A percentile compares a stretch with the other conserved stretches of the same genome.
phyloP scores from a whole-genome alignment of 495 filamentous ascomycete species.

The Astrothelium subdiscretum region DNA sequence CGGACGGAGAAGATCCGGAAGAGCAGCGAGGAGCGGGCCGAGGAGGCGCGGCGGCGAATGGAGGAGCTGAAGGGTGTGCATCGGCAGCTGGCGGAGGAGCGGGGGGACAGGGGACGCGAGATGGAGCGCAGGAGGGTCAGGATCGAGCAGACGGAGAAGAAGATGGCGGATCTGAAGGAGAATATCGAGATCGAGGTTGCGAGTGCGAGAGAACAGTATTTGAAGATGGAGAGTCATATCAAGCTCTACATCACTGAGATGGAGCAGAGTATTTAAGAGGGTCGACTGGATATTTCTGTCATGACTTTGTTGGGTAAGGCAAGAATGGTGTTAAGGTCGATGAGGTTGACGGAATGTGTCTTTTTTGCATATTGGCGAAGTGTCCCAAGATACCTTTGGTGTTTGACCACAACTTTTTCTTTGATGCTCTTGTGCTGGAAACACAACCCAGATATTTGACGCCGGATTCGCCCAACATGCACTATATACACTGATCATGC shows the following conservation, averaged over 20 bases:
- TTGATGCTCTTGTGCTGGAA: background rate
- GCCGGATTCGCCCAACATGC: background rate
- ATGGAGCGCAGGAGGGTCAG: conserved; percentile 82
- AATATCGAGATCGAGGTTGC: conserved; percentile 92
- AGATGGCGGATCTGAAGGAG: conserved; percentile 97
- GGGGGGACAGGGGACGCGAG: conserved; percentile 70
- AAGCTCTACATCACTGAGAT: conserved; percentile 97
- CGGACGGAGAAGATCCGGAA: conserved; percentile 70
- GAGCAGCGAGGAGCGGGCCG: conserved; percentile 68
- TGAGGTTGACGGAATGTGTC: background rate
- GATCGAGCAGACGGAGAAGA: conserved; percentile 97
- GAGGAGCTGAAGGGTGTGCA: conserved; percentile 77
- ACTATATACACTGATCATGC: background rate
- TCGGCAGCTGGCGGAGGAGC: conserved; percentile 69
- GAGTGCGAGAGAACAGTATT: conserved; percentile 76
- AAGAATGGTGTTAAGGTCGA: background rate
- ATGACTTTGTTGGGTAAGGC: background rate
- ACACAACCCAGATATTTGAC: background rate
- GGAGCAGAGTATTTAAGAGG: conserved; percentile 70
- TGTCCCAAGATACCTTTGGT: background rate
- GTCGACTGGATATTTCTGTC: background rate
- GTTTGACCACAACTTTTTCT: background rate
- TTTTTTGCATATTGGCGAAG: background rate
- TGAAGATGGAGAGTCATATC: conserved; percentile 94
- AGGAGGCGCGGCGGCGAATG: conserved; percentile 72